These are phyloP conservation scores for Neurospora discreta DNA, from an alignment of 495 filamentous ascomycete genomes.

Conservation along the genomic window DNA sequence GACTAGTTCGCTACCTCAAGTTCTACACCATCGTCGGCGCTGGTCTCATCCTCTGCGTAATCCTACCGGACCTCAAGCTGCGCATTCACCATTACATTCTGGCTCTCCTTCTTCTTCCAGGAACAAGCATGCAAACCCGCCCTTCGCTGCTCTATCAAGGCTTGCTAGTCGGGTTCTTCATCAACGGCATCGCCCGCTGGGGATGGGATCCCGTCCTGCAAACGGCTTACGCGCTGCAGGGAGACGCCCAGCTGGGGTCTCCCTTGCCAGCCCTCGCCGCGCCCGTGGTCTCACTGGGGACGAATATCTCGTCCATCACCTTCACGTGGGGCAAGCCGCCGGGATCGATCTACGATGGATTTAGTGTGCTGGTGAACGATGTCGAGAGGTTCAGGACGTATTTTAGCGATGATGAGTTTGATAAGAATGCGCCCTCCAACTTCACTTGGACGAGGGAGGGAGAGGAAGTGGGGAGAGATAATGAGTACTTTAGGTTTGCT, in stretches of 20 bases:
- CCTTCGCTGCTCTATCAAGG: slow-evolving; percentile 74
- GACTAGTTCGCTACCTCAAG: slow-evolving; percentile 56
- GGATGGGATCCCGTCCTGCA: slow-evolving; percentile 87
- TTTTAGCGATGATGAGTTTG: slow-evolving; percentile 33
- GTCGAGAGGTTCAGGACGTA: slow-evolving; percentile 72
- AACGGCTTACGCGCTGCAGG: slow-evolving; percentile 58
- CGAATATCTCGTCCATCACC: slow-evolving; percentile 35
- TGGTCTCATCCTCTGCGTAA: slow-evolving; percentile 50
- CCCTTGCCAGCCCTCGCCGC: slow-evolving; percentile 53
- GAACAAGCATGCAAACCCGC: slow-evolving; percentile 74
- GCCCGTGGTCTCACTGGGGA: slow-evolving; percentile 29
- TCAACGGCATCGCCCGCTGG: slow-evolving; percentile 90
- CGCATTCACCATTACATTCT: slow-evolving; percentile 94
- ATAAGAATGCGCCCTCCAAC: slow-evolving; percentile 18
- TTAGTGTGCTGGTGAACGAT: slow-evolving; percentile 87
- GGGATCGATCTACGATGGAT: slow-evolving; percentile 61
- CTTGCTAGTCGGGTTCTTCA: slow-evolving; percentile 74
- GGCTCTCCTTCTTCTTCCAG: slow-evolving; percentile 67
- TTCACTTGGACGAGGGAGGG: slow-evolving; percentile 38
- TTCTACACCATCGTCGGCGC: slow-evolving; percentile 55
- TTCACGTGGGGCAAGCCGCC: slow-evolving; percentile 40
- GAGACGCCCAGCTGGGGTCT: slow-evolving; percentile 57
- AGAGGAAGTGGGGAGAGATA: slow-evolving; percentile 37
- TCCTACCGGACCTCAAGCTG: slow-evolving; percentile 70
- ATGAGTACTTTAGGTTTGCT: slow-evolving; percentile 77